phyloP scores from a whole-genome alignment of 345 rosid genomes.

The Aegle marmelos region DNA sequence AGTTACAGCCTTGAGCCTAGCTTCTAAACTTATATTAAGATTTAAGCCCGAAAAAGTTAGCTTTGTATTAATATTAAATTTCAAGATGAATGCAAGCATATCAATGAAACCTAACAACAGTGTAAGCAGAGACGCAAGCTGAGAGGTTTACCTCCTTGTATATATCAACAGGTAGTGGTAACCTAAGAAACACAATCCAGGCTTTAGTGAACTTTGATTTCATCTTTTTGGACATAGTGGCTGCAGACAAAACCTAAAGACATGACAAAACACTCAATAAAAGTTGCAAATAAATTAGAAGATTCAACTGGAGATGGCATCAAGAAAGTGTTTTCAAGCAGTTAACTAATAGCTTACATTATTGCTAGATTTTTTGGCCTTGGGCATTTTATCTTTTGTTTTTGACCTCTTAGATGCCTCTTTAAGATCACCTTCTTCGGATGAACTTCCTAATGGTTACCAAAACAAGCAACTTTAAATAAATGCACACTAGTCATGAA shows the following conservation, averaged over 20 bases:
- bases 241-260: constrained; percentile 57
- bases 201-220: constrained; percentile 86
- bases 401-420: constrained; percentile 20
- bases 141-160: constrained; percentile 74
- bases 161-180: constrained; percentile 76
- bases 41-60: background rate
- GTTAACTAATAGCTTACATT: constrained; percentile 38
- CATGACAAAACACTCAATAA: background rate
- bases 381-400: constrained; percentile 33
- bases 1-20: background rate
- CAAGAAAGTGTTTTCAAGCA: background rate
- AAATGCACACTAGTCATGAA: background rate
- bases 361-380: constrained; percentile 31
- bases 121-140: background rate
- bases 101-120: background rate
- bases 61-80: background rate
- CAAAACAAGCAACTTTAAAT: constrained; percentile 2
- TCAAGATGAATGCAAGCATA: background rate
- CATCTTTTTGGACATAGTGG: constrained; percentile 65
- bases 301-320: background rate
- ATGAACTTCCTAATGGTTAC: constrained; percentile 20
- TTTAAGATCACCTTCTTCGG: constrained; percentile 16
- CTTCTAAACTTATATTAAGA: background rate
- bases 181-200: constrained; percentile 87
- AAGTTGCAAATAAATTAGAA: background rate